Evolutionary conservation across 169 alveolate genomes (phyloP).

Genomic region (Besnoitia besnoiti): DNA sequence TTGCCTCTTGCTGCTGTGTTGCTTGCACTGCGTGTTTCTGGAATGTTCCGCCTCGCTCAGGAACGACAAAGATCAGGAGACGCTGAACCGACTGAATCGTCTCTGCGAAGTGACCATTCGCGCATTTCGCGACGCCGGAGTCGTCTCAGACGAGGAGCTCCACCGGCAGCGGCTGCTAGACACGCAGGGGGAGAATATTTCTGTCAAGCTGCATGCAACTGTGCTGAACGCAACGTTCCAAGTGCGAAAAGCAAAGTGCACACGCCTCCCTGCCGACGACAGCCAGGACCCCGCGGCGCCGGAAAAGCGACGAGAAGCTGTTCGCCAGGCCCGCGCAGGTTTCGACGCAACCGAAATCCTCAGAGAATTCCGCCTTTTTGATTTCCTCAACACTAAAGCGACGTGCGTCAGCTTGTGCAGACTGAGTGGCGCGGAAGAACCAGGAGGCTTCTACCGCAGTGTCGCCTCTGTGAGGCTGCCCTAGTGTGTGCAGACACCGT

Average conservation of each 20-base stretch:
- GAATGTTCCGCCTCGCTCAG: not conserved
- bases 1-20: not conserved
- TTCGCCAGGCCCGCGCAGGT: not conserved
- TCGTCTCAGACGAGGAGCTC: slow-evolving; percentile 11
- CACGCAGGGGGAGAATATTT: not conserved
- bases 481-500: too few species aligned
- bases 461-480: slow-evolving; percentile 26
- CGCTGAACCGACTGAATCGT: not conserved
- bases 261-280: not conserved
- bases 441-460: not conserved
- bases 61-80: not conserved
- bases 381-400: not conserved
- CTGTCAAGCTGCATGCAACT: slow-evolving; percentile 18
- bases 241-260: not conserved
- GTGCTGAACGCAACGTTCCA: slow-evolving; percentile 1
- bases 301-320: not conserved
- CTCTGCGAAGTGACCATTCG: not conserved
- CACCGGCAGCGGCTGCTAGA: not conserved
- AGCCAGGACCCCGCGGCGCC: not conserved
- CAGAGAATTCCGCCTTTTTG: slow-evolving; percentile 6
- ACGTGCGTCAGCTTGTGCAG: slow-evolving; percentile 23
- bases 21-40: not conserved
- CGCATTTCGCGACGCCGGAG: not conserved
- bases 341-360: not conserved
- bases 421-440: not conserved